Evolutionary conservation across 2,329 filamentous ascomycete species (phyloP), one percentile per base, ranked within the genome.

Genomic region (Cytospora piceicola): DNA sequence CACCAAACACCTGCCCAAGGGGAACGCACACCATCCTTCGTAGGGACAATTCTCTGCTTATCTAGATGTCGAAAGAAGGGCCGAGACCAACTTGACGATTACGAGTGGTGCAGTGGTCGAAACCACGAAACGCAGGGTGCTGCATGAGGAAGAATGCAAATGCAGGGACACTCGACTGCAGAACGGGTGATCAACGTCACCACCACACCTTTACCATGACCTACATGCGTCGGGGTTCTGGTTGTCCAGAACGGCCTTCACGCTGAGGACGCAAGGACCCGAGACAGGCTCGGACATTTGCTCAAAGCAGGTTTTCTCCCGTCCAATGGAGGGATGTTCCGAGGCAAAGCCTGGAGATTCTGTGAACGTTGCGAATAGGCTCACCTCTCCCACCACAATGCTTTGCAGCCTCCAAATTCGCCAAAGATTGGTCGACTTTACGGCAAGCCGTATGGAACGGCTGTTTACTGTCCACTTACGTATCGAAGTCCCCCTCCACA

Each of bases 161-260:
- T 51, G 58, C 58, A 60, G 58, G 27, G 30, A 51, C 46, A 60
- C 27, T 53, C 58, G 36, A 60, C 29, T 32, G 51, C 58, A n/a
- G 58, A 14, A 14, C 46, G 32, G n/a, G 39, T 24, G 14, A 49
- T 24, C 58, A 52, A 52, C 20, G n/a, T 51, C 39, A 24, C 17
- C 36, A 49, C 27, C 27, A 54, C 27, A 8, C 6, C n/a, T 46
- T 46, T 46, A 22, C 42, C 34, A 36, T 36, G 3, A 12, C n/a
- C 20, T 46, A 22, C 46, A 24, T 22, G 11, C 20, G n/a, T 24
- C 20, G 11, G 14, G 17, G 51, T 53, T 20, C 46, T 11, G 20
- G 17, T 24, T 14, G 22, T 24, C 46, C 46, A 49, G n/a, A 49
- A 24, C 46, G 46, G 46, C n/a, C 46, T 49, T 49, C n/a, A 49